Evolutionary conservation across 192 early-diverging fungal genomes (phyloP).

Genomic region (Phycomyces blakesleeanus): DNA sequence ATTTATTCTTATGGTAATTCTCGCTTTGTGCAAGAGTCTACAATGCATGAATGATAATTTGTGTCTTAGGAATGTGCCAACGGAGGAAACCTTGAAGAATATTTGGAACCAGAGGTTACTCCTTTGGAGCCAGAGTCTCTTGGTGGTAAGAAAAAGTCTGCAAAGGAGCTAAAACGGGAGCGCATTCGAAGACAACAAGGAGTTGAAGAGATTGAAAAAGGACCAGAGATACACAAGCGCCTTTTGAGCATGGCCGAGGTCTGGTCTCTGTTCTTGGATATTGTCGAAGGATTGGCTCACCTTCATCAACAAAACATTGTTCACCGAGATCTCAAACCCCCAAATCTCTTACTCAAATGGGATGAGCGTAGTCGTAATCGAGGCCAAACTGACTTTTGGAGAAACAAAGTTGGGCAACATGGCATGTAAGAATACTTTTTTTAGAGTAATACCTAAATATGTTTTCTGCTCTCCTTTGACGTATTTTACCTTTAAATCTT

Average conservation of each 20-base stretch:
- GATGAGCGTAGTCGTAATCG: constrained; percentile 20
- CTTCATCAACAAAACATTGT: constrained; percentile 86
- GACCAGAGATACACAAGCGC: constrained; percentile 20
- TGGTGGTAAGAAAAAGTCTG: not conserved
- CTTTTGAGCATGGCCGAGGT: constrained; percentile 65
- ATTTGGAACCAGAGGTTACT: constrained; percentile 51
- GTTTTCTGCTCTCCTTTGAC: not conserved
- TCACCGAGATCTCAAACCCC: constrained; percentile 92
- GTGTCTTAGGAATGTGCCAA: constrained; percentile 68
- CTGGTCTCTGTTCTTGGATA: constrained; percentile 85
- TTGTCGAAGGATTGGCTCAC: constrained; percentile 85
- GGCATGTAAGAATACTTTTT: constrained; percentile 10
- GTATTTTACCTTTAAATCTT: constrained; percentile 17
- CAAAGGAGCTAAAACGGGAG: constrained; percentile 27
- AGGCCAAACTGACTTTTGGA: not conserved
- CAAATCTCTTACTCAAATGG: constrained; percentile 85
- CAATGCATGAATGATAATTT: no score
- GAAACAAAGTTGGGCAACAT: not conserved
- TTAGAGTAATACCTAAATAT: not conserved
- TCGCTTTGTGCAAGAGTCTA: no score
- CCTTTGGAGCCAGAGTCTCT: not conserved
- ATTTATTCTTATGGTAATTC: constrained; percentile 85
- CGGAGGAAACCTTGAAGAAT: constrained; percentile 95
- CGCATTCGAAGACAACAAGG: constrained; percentile 18
- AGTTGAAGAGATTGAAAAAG: constrained; percentile 16